Evolutionary conservation across 1,284 basidiomycete species (phyloP).

Genomic region (Waitea zeae): DNA sequence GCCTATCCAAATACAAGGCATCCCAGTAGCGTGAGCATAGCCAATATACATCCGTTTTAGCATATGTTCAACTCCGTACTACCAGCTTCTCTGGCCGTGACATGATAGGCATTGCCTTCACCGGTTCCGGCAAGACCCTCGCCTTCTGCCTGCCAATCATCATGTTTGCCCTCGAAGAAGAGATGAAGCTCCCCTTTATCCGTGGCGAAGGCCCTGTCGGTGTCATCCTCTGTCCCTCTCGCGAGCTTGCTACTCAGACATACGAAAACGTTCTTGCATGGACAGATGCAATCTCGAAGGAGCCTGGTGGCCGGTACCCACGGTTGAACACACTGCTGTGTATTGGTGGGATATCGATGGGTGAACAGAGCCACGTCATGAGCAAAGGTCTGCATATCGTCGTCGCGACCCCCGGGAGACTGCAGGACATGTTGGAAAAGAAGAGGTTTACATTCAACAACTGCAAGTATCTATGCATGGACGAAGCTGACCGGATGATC

Average conservation of each 20-base stretch:
- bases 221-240: constrained; percentile 87
- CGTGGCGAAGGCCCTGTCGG: constrained; percentile 94
- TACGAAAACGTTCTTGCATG: constrained; percentile 87
- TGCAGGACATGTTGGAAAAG: constrained; percentile 97
- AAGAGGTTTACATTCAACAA: constrained; percentile 80
- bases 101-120: constrained; percentile 83
- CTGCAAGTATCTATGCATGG: constrained; percentile 93
- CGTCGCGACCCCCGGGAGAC: constrained; percentile 87
- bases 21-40: constrained; percentile 72
- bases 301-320: constrained; percentile 72
- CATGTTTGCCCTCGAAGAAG: constrained; percentile 90
- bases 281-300: constrained; percentile 66
- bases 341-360: constrained; percentile 97
- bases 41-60: not conserved
- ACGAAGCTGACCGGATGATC: constrained; percentile 99
- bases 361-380: constrained; percentile 83
- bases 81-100: constrained; percentile 76
- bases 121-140: constrained; percentile 58
- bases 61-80: constrained; percentile 2
- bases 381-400: constrained; percentile 89
- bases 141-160: constrained; percentile 89
- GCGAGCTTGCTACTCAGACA: constrained; percentile 89
- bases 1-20: constrained; percentile 94
- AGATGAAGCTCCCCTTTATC: constrained; percentile 76
- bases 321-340: constrained; percentile 79